A percentile compares a stretch with the other conserved stretches of the same genome.
phyloP scores from a whole-genome alignment of 768 basidiomycete genomes.

The Leccinum fibrillosum region DNA sequence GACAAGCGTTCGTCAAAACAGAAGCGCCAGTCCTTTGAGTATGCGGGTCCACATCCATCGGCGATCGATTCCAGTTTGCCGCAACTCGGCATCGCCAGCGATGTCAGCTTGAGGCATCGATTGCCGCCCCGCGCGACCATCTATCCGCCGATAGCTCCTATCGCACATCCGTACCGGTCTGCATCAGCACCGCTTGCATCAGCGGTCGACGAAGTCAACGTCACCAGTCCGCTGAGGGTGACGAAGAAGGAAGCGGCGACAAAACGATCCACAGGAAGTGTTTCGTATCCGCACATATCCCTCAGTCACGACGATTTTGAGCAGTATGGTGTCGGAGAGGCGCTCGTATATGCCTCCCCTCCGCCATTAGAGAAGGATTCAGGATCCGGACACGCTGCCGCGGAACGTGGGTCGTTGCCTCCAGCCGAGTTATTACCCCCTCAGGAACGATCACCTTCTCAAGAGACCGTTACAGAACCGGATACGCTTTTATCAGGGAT shows the following conservation, averaged over 20 bases:
- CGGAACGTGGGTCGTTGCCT: too few relatives aligned
- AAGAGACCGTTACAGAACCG: slow-evolving; percentile 23
- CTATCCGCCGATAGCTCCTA: slow-evolving; percentile 22
- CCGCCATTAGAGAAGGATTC: too few relatives aligned
- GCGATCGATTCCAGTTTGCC: slow-evolving; percentile 22
- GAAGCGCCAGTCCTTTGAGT: slow-evolving; percentile 30
- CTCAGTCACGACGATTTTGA: slow-evolving; percentile 35
- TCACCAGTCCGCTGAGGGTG: neutral
- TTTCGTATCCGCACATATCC: slow-evolving; percentile 21
- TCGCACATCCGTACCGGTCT: slow-evolving; percentile 28
- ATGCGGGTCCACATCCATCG: slow-evolving; percentile 42
- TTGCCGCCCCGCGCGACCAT: slow-evolving; percentile 31
- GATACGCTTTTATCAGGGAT: slow-evolving; percentile 6
- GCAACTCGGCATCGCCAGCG: slow-evolving; percentile 16
- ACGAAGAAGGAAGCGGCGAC: neutral
- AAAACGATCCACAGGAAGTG: neutral
- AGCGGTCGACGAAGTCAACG: neutral
- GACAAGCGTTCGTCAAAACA: slow-evolving; percentile 11
- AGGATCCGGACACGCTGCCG: too few relatives aligned
- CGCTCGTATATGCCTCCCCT: too few relatives aligned
- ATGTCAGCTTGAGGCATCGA: slow-evolving; percentile 35
- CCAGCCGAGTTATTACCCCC: neutral
- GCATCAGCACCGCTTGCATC: neutral
- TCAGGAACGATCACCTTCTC: neutral
- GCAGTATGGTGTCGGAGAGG: slow-evolving; percentile 14